Evolutionary conservation across 2,329 filamentous ascomycete species (phyloP), one percentile per base, ranked within the genome.

Genomic region (Ophiostoma ulmi): DNA sequence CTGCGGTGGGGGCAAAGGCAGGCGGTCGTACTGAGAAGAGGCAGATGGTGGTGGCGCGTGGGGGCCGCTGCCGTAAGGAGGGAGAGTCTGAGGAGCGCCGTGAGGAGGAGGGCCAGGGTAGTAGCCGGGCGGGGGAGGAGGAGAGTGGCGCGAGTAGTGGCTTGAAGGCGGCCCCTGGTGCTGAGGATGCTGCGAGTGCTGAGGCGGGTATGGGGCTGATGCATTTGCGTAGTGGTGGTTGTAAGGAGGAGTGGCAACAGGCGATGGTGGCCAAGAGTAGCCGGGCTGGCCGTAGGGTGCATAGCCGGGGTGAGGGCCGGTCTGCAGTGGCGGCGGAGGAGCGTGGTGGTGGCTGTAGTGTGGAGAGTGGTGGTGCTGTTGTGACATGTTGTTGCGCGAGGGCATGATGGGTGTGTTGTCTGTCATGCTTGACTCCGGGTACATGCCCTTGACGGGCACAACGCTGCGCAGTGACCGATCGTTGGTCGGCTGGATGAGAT

Each of bases 341-440:
- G 58, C 58, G 38, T 41, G 64, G n/a, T 72, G 71, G 20, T 74
- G 75, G 31, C 39, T 22, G 61, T 73, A 73, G 41, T 74, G 74
- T 31, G 69, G 69, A n/a, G 66, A 64, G 41, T 71, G 72, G 22
- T 71, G 70, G 70, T 69, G 70, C 69, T 72, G 69, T 73, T 58
- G 68, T 38, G 65, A 22, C 65, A 67, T 41, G n/a, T 11, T 41
- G n/a, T 20, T 41, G 31, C 66, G 66, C 22, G 66, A 8, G 14
- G 66, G 41, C 11, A 68, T 6, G 7, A 68, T 48, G 22, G 66
- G 66, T 73, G 90, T 86, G 77, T 97, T 94, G 69, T 74, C 73
- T 77, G 93, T 92, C 75, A 97, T 88, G 65, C 93, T 97, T 0
- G 94, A 97, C 80, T 99, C 95, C 0, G 95, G 95, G 79, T 99